phyloP scores from a whole-genome alignment of 2,329 filamentous ascomycete genomes.

The Coniochaeta prunicola region DNA sequence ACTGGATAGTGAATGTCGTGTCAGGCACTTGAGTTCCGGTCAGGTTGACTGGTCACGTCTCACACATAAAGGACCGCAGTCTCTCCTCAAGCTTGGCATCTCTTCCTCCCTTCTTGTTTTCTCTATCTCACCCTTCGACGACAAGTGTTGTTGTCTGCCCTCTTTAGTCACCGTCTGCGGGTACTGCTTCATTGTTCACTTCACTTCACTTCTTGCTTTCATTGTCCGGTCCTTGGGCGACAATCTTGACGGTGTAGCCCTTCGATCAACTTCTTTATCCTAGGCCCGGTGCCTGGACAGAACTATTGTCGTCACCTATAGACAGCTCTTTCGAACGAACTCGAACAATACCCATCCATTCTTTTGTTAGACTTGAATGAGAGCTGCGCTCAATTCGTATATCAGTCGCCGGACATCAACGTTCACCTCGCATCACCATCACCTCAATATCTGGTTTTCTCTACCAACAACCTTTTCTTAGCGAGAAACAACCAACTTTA shows the following conservation, averaged over 20 bases:
- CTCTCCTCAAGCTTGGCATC: background rate
- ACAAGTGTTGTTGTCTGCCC: background rate
- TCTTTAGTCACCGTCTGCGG: background rate
- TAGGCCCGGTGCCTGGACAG: background rate
- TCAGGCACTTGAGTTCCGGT: background rate
- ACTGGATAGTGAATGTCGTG: background rate
- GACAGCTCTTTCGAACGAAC: background rate
- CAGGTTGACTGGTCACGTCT: background rate
- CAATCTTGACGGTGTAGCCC: background rate
- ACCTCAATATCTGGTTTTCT: background rate
- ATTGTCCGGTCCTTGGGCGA: background rate
- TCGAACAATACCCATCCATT: background rate
- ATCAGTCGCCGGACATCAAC: background rate
- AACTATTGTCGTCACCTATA: background rate
- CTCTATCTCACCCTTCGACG: background rate
- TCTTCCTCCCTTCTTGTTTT: background rate
- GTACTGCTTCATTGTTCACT: background rate
- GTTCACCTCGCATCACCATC: background rate
- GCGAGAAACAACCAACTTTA: background rate
- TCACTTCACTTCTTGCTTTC: background rate
- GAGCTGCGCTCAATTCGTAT: background rate
- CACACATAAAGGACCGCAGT: conserved; percentile 1
- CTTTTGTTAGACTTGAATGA: background rate
- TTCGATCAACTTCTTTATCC: background rate
- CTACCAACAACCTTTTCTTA: background rate